phyloP scores from a whole-genome alignment of 1,139 yeast genomes.

The Geotrichum histeridarum region DNA sequence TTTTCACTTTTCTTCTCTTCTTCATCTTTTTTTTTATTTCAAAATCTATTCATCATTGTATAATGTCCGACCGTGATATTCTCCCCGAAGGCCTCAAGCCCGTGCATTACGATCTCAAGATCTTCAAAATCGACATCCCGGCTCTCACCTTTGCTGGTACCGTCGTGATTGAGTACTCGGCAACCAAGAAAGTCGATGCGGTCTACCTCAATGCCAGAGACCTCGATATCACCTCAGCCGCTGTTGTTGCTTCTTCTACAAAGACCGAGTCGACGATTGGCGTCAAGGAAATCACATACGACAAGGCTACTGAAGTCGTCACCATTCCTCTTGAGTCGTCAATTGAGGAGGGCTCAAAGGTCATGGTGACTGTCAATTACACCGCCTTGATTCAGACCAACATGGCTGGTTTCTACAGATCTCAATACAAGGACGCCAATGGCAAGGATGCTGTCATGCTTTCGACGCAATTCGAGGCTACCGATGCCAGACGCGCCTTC shows the following conservation, averaged over 20 bases:
- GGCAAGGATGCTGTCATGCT: constrained; percentile 62
- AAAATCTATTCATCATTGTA: neutral
- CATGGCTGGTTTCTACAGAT: constrained; percentile 86
- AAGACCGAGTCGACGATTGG: constrained; percentile 25
- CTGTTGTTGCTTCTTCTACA: constrained; percentile 23
- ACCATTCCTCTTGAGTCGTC: constrained; percentile 31
- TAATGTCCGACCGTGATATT: constrained; percentile 44
- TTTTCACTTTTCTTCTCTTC: too few relatives aligned
- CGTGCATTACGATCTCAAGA: constrained; percentile 38
- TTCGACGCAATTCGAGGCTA: constrained; percentile 85
- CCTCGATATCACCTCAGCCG: constrained; percentile 22
- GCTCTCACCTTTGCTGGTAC: constrained; percentile 49
- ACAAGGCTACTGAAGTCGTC: constrained; percentile 36
- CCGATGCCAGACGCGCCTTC: constrained; percentile 86
- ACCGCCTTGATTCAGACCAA: constrained; percentile 51
- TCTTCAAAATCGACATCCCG: constrained; percentile 46
- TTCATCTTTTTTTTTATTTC: too few relatives aligned
- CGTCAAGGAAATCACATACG: constrained; percentile 25
- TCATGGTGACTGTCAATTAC: constrained; percentile 41
- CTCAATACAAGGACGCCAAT: constrained; percentile 52
- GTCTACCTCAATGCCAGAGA: constrained; percentile 34
- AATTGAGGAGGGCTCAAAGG: constrained; percentile 28
- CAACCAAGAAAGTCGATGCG: constrained; percentile 35
- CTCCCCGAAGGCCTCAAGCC: constrained; percentile 54
- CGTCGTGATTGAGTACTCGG: constrained; percentile 47